Percentiles rank a stretch among this genome's conserved stretches.
Evolutionary conservation across 2,329 filamentous ascomycete species (phyloP).

Genomic region (Fusarium burgessii): DNA sequence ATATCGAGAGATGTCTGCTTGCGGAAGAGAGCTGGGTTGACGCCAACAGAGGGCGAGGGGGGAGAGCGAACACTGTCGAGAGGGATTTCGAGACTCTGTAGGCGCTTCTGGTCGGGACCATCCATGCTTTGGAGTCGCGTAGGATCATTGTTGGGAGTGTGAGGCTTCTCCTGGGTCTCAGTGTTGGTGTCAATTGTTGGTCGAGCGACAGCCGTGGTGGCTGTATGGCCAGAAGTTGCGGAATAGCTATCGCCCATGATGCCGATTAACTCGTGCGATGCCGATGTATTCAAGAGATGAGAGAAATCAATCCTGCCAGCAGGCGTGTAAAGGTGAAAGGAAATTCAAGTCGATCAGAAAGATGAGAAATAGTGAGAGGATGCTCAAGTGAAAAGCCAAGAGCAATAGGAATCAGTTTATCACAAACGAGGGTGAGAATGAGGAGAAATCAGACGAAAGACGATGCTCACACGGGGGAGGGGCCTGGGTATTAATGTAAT

Average conservation of each 20-base stretch:
- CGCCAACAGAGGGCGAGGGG: constrained; percentile 44
- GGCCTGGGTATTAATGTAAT: constrained; percentile 10
- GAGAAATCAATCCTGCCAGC: constrained; percentile 41
- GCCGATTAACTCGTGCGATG: constrained; percentile 10
- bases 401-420: constrained; percentile 7
- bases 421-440: constrained; percentile 32
- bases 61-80: constrained; percentile 50
- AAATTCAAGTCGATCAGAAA: not conserved
- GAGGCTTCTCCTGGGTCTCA: constrained; percentile 5
- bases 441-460: constrained; percentile 22
- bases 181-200: constrained; percentile 35
- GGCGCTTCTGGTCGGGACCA: constrained; percentile 32
- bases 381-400: constrained; percentile 11
- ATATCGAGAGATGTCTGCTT: constrained; percentile 59
- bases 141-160: constrained; percentile 12
- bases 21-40: constrained; percentile 49
- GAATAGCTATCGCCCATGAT: constrained; percentile 44
- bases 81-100: constrained; percentile 46
- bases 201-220: constrained; percentile 28
- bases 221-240: constrained; percentile 27
- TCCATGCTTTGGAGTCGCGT: constrained; percentile 29
- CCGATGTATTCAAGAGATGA: not conserved
- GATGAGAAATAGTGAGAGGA: constrained; percentile 13
- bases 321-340: constrained; percentile 23
- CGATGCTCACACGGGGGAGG: constrained; percentile 24